phyloP scores from a whole-genome alignment of 192 early-diverging fungal species.

The Rhizophlyctis rosea region DNA sequence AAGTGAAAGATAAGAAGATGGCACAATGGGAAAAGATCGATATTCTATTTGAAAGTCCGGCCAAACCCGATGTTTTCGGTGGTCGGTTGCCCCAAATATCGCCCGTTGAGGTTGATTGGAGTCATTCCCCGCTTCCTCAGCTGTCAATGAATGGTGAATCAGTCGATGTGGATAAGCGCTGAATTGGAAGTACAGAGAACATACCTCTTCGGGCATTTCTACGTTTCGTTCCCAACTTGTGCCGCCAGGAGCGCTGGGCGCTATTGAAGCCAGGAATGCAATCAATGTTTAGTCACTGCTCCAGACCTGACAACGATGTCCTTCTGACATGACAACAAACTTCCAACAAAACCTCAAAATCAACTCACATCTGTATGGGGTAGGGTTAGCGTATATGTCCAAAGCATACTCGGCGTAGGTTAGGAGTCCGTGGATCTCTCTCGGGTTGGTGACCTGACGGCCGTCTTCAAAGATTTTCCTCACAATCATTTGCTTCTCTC shows the following conservation, averaged over 20 bases:
- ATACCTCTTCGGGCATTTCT: slow-evolving; percentile 63
- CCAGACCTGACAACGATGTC: neutral
- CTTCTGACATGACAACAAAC: neutral
- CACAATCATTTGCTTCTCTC: slow-evolving; percentile 81
- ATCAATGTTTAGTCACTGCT: slow-evolving; percentile 1
- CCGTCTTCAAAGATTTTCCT: slow-evolving; percentile 82
- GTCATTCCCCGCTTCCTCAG: too few relatives aligned
- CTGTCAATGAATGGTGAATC: too few relatives aligned
- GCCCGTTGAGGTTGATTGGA: too few relatives aligned
- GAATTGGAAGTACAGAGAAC: slow-evolving; percentile 4
- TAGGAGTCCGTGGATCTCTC: slow-evolving; percentile 66
- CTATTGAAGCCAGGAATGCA: slow-evolving; percentile 36
- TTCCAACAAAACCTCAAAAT: slow-evolving; percentile 8
- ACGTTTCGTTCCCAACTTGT: slow-evolving; percentile 83
- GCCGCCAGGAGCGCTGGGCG: slow-evolving; percentile 65
- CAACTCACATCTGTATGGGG: slow-evolving; percentile 67
- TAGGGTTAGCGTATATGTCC: slow-evolving; percentile 69
- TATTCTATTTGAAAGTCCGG: too few relatives aligned
- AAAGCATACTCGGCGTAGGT: slow-evolving; percentile 72
- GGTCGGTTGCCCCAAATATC: too few relatives aligned
- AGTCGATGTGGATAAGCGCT: neutral
- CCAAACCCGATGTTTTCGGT: too few relatives aligned
- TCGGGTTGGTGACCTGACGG: slow-evolving; percentile 66
- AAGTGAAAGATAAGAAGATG: too few relatives aligned
- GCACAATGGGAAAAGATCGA: too few relatives aligned